A percentile compares a stretch with the other conserved stretches of the same genome.
Evolutionary conservation across 495 filamentous ascomycete species (phyloP).

Genomic region (Penicillium alfredii): DNA sequence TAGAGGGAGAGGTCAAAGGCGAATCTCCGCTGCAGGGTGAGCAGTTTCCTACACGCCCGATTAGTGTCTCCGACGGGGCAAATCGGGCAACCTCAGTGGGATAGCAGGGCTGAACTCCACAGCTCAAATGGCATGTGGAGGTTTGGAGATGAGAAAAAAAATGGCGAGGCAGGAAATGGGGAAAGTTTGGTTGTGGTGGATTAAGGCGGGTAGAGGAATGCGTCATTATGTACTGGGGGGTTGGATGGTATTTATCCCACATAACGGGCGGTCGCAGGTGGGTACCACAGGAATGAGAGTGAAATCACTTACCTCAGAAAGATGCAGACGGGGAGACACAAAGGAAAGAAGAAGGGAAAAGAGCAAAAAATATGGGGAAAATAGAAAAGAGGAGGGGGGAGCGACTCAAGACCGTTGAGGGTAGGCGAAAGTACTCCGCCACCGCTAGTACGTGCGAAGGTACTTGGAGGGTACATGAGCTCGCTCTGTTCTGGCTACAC

Average conservation of each 20-base stretch:
- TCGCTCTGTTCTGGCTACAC: slow-evolving; percentile 15
- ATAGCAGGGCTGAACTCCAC: slow-evolving; percentile 21
- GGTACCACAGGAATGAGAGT: background rate
- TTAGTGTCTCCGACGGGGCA: slow-evolving; percentile 16
- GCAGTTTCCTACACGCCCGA: slow-evolving; percentile 13
- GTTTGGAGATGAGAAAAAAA: slow-evolving; percentile 8
- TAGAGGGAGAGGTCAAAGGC: slow-evolving; percentile 10
- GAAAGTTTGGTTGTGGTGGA: slow-evolving; percentile 12
- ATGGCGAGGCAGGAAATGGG: slow-evolving; percentile 14
- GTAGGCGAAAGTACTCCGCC: slow-evolving; percentile 23
- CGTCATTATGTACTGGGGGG: slow-evolving; percentile 37
- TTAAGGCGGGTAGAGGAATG: slow-evolving; percentile 29
- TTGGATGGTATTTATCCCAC: slow-evolving; percentile 14
- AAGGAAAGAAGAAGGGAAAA: slow-evolving; percentile 1
- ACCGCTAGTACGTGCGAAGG: slow-evolving; percentile 16
- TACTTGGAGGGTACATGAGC: slow-evolving; percentile 13
- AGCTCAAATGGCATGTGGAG: slow-evolving; percentile 18
- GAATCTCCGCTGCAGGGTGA: slow-evolving; percentile 16
- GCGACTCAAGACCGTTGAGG: background rate
- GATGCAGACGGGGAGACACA: too few species aligned
- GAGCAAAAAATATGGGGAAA: slow-evolving; percentile 1
- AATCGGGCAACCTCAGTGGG: slow-evolving; percentile 1
- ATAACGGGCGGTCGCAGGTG: slow-evolving; percentile 2
- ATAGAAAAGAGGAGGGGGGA: slow-evolving; percentile 4
- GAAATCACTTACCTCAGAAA: slow-evolving; percentile 5